phyloP scores from a whole-genome alignment of 1,139 yeast species.

The Sugiyamaella xylanicola region DNA sequence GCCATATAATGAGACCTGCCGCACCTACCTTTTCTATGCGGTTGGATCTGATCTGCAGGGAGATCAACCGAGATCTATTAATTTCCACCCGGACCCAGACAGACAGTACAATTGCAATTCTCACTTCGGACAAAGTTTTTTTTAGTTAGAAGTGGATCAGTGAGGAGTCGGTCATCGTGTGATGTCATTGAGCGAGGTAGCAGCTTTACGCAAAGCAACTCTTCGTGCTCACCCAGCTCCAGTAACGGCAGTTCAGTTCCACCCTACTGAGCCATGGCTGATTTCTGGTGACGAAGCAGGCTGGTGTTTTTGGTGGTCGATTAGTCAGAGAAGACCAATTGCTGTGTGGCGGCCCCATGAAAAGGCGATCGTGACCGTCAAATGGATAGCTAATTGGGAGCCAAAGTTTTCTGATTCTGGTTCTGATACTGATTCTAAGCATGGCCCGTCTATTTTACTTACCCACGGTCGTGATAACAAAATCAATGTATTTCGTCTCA shows the following conservation, averaged over 20 bases:
- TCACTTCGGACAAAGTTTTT: too few relatives aligned
- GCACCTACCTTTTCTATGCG: too few relatives aligned
- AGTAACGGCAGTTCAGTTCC: slow-evolving; percentile 35
- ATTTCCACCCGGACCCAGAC: too few relatives aligned
- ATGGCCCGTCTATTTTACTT: slow-evolving; percentile 28
- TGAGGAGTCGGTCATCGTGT: background rate
- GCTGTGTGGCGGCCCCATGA: slow-evolving; percentile 43
- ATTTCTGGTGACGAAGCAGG: slow-evolving; percentile 46
- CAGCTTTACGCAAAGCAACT: slow-evolving; percentile 24
- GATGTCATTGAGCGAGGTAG: slow-evolving; percentile 15
- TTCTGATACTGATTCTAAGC: background rate
- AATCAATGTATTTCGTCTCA: slow-evolving; percentile 36
- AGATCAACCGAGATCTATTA: too few relatives aligned
- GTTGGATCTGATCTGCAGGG: too few relatives aligned
- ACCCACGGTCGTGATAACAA: slow-evolving; percentile 47
- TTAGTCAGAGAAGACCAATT: slow-evolving; percentile 42
- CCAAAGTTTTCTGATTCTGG: background rate
- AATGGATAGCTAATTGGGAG: slow-evolving; percentile 30
- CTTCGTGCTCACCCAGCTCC: slow-evolving; percentile 39
- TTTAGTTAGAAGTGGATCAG: too few relatives aligned
- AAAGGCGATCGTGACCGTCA: slow-evolving; percentile 37
- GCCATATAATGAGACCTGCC: too few relatives aligned
- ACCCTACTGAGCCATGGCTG: slow-evolving; percentile 23
- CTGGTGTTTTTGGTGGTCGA: slow-evolving; percentile 45
- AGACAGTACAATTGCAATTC: too few relatives aligned